Evolutionary conservation across 192 early-diverging fungal species (phyloP), one percentile per base, ranked within the genome.

Genomic region (Funneliformis mosseae): DNA sequence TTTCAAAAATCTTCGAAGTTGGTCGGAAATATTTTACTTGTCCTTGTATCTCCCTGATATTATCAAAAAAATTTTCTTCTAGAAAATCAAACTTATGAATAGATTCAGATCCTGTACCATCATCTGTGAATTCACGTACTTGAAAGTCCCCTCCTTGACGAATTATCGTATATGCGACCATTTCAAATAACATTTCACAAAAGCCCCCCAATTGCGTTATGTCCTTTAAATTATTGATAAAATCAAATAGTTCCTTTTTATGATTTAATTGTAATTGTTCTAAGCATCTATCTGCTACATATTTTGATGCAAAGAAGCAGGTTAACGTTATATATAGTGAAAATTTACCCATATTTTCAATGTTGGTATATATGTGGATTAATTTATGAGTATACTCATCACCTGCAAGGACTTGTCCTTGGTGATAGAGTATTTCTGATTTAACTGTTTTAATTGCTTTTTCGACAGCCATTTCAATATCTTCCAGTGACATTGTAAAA

Each of bases 231-330:
- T 28, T 67, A 67, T 67, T 67, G 16, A 67, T 67, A 67, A 67
- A 67, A 67, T 67, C 38, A 39, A 67, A 67, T 67, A 67, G 66
- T 39, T 67, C 66, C n/a, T 28, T 67, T 67, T 67, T 67, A 28
- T 67, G 1, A 39, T 67, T 39, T 67, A 33, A 8, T 67, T 39
- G 66, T 67, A 28, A 28, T 67, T 67, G 10, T 67, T 67, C 27
- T 27, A 67, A 39, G 66, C 66, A 67, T 39, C 25, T 39, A 67
- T 67, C 66, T 39, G 66, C 66, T 4, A 28, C 25, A 67, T 67
- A 67, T 39, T 67, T 67, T 39, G 66, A 28, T 27, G 27, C 63
- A 66, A 66, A 66, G 33, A 66, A 66, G 63, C 63, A 66, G 4
- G 27, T 67, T 39, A 23, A 28, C 6, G 25, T 67, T 33, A 8